Evolutionary conservation across 805 yeast genomes (phyloP).

Genomic region (Lachancea thermotolerans): DNA sequence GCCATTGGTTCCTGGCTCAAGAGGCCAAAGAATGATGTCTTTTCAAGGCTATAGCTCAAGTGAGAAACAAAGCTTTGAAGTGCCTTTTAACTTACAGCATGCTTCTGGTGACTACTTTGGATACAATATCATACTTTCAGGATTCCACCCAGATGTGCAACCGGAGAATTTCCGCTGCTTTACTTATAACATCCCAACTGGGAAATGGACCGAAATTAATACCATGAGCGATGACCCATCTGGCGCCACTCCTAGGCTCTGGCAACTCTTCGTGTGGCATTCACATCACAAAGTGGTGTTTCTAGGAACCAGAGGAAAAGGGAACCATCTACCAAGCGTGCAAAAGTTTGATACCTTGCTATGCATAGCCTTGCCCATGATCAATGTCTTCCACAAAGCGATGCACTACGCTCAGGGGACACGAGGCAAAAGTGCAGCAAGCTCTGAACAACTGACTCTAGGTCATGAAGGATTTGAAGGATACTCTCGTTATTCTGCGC

Average conservation of each 20-base stretch:
- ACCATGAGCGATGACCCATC: constrained; percentile 46
- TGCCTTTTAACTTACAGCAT: constrained; percentile 35
- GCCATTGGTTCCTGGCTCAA: constrained; percentile 29
- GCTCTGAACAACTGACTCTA: not conserved
- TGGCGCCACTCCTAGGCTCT: constrained; percentile 49
- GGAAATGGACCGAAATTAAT: constrained; percentile 58
- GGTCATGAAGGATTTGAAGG: constrained; percentile 46
- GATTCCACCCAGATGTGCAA: constrained; percentile 43
- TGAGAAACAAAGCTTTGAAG: constrained; percentile 19
- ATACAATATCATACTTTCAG: constrained; percentile 54
- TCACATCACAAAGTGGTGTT: constrained; percentile 68
- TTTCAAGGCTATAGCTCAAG: constrained; percentile 15
- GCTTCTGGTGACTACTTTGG: constrained; percentile 65
- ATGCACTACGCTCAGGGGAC: not conserved
- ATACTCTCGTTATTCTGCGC: constrained; percentile 70
- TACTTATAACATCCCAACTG: constrained; percentile 27
- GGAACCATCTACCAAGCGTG: constrained; percentile 31
- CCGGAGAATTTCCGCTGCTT: constrained; percentile 24
- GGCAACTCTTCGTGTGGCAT: constrained; percentile 68
- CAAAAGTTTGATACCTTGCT: constrained; percentile 40
- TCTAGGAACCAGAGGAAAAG: constrained; percentile 40
- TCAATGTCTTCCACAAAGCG: constrained; percentile 34
- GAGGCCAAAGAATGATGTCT: constrained; percentile 28
- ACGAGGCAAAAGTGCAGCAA: constrained; percentile 3
- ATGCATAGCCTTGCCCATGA: constrained; percentile 48